Base-by-base conservation (phyloP, 331 rosid species). In the Malus hybrid region DNA sequence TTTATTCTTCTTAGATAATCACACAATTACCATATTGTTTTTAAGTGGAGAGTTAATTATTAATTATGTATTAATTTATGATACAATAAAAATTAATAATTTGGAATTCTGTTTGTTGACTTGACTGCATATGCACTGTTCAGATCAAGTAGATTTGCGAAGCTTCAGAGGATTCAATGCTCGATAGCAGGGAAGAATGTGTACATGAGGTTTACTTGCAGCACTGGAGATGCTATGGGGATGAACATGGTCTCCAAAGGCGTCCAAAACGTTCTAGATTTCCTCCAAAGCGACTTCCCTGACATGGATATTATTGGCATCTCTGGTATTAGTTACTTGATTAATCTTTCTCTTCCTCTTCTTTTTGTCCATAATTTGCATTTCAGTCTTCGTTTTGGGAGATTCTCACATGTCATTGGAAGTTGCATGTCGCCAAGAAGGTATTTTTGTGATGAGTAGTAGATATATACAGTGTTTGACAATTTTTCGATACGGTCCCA, bases 231-330 rank as follows among this genome's bases (percentile, higher is more conserved):
- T 26, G 94, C 94, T 7, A 89, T 89, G 94, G 94, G 91, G 28
- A 89, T 89, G 94, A 89, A 89, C 81, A 89, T 89, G 94, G 87
- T 89, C 33, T 89, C 94, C 6, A 89, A 89, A 74, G 94, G 91
- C 0, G 94, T 89, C 2, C 91, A 89, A 71, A 87, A 89, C 53
- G 88, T 87, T 29, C 88, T 89, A 19, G 75, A 80, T 29, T 86
- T 72, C 76, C 90, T 86, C 63, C 89, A 80, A 42, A 57, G 4
- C 0, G 88, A 87, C 42, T 89, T 87, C 63, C 84, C 85, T 10
- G 90, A 89, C 82, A 87, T 89, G 95, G 94, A 89, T 42, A 80
- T 89, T 14, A 82, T 89, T 28, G 95, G 92, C 42, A 76, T 89
- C 77, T 87, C 94, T 6, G 88, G 93, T 84, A 83, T 50, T 50